phyloP scores from a whole-genome alignment of 768 basidiomycete species.

The Termitomyces sp. region DNA sequence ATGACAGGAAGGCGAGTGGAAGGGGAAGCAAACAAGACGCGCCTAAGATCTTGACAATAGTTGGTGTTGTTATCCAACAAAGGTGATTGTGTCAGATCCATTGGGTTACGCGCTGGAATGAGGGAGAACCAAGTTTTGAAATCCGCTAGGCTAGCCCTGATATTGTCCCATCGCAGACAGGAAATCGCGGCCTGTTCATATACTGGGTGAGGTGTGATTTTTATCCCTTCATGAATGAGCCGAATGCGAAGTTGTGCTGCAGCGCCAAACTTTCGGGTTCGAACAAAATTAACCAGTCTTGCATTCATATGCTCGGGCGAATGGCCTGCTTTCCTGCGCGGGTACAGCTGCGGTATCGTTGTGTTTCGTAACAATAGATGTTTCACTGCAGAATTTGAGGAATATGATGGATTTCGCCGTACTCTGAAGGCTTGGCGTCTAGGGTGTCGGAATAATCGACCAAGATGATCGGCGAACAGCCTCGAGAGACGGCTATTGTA shows the following conservation, averaged over 20 bases:
- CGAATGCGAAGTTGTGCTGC: constrained; percentile 15
- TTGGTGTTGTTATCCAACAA: background rate
- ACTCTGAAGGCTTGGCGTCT: background rate
- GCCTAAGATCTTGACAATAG: constrained; percentile 7
- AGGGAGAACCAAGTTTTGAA: constrained; percentile 16
- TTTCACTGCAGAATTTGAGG: constrained; percentile 7
- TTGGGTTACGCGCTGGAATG: constrained; percentile 9
- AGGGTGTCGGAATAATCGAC: background rate
- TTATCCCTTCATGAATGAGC: constrained; percentile 5
- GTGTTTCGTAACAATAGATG: constrained; percentile 6
- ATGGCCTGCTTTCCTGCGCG: background rate
- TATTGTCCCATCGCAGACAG: constrained; percentile 10
- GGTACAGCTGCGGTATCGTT: constrained; percentile 7
- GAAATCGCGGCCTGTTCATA: constrained; percentile 16
- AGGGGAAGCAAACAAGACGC: constrained; percentile 15
- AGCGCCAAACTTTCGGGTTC: constrained; percentile 10
- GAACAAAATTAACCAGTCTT: constrained; percentile 9
- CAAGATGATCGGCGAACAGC: background rate
- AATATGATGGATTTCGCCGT: background rate
- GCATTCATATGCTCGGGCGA: constrained; percentile 3
- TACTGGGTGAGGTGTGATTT: constrained; percentile 10
- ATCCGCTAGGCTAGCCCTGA: background rate
- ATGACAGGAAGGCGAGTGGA: constrained; percentile 8
- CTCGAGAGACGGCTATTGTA: background rate
- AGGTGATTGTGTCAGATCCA: background rate